Conservation (phyloP, 148 eudicot species). For the Rheum nobile region DNA sequence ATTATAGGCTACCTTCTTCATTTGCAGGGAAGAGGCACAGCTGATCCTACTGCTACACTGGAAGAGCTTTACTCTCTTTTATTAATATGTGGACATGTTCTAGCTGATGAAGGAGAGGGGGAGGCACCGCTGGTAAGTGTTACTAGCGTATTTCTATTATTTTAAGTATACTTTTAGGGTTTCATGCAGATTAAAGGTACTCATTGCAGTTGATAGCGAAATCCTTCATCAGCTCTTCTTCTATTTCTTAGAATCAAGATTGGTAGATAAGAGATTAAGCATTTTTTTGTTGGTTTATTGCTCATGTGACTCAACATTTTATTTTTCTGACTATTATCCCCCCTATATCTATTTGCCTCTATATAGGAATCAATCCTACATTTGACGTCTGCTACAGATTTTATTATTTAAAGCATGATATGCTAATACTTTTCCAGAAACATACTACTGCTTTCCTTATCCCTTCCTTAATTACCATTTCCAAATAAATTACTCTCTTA, state of each 20-base stretch:
- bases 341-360: not conserved
- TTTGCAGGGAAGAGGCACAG: constrained; percentile 58
- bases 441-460: not conserved
- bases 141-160: not conserved
- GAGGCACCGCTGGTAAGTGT: constrained; percentile 71
- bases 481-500: not conserved
- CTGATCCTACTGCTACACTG: constrained; percentile 72
- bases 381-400: not conserved
- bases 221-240: not conserved
- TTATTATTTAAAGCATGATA: not conserved
- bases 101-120: constrained; percentile 95
- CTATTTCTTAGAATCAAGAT: not conserved
- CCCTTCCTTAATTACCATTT: not conserved
- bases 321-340: not conserved
- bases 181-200: not conserved
- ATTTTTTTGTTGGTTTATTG: not conserved
- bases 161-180: not conserved
- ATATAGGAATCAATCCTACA: not conserved
- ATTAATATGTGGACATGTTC: constrained; percentile 83
- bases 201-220: not conserved
- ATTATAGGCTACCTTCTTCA: constrained; percentile 2
- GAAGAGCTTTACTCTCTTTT: constrained; percentile 90
- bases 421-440: not conserved
- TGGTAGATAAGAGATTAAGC: too few relatives aligned
- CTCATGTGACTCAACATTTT: not conserved